These are phyloP conservation scores for Medicago arabica DNA, from an alignment of 306 rosid genomes.

Conservation along the genomic window DNA sequence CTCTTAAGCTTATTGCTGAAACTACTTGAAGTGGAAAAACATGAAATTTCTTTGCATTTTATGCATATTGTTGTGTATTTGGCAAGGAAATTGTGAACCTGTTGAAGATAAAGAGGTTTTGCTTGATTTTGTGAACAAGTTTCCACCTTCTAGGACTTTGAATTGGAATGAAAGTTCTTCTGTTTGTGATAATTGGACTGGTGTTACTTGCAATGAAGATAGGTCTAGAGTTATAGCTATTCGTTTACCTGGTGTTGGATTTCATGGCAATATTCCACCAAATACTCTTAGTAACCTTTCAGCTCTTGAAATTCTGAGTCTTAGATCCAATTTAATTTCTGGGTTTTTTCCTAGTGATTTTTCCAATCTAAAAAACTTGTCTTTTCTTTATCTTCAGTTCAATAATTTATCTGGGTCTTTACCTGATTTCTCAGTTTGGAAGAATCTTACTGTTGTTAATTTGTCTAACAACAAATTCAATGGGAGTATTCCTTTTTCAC, in stretches of 20 bases:
- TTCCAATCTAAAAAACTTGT: slow-evolving; percentile 67
- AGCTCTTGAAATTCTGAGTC: slow-evolving; percentile 69
- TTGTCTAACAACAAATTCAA: slow-evolving; percentile 73
- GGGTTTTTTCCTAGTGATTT: slow-evolving; percentile 80
- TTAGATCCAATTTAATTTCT: slow-evolving; percentile 79
- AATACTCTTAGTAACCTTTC: slow-evolving; percentile 74
- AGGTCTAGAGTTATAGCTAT: slow-evolving; percentile 65
- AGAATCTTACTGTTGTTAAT: slow-evolving; percentile 69
- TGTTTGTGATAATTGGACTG: slow-evolving; percentile 80
- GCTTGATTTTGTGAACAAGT: slow-evolving; percentile 68
- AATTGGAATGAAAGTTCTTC: slow-evolving; percentile 70
- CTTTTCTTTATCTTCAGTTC: slow-evolving; percentile 84
- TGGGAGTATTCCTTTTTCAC: slow-evolving; percentile 72
- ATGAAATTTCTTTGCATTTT: slow-evolving; percentile 55
- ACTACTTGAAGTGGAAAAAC: slow-evolving; percentile 36
- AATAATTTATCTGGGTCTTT: slow-evolving; percentile 78
- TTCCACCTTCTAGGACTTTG: slow-evolving; percentile 76
- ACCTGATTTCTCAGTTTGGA: slow-evolving; percentile 87
- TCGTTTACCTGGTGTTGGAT: slow-evolving; percentile 88
- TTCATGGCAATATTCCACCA: slow-evolving; percentile 76
- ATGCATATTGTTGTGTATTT: slow-evolving; percentile 49
- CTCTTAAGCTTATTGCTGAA: slow-evolving; percentile 21
- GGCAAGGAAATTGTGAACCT: slow-evolving; percentile 66
- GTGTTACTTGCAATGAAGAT: slow-evolving; percentile 75
- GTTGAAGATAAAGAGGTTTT: slow-evolving; percentile 74